Percentiles rank a stretch among this genome's conserved stretches.
Conservation (phyloP, 495 filamentous ascomycete genomes). For the Penicillium coffeae region DNA sequence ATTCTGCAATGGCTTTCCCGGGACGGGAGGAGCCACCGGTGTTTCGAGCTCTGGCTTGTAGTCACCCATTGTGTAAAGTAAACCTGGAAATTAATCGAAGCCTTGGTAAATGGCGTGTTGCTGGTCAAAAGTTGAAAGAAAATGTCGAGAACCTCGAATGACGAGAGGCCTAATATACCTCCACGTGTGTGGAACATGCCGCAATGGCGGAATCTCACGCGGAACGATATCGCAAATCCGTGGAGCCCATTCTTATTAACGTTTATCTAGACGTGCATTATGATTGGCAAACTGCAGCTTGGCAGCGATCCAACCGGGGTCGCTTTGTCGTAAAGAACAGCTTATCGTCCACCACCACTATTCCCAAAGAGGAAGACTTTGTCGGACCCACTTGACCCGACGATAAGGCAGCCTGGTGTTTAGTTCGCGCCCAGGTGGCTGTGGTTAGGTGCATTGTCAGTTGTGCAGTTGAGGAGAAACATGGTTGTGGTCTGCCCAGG, state of each 20-base stretch:
- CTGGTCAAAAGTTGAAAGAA: neutral
- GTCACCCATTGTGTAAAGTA: slow-evolving; percentile 19
- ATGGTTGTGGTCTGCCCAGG: neutral
- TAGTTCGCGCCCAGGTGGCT: too few relatives aligned
- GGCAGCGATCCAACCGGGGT: slow-evolving; percentile 1
- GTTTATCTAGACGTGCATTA: neutral
- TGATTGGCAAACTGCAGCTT: neutral
- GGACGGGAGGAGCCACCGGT: neutral
- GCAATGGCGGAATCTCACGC: neutral
- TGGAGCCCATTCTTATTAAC: neutral
- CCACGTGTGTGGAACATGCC: neutral
- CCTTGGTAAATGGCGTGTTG: neutral
- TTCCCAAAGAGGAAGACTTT: slow-evolving; percentile 26
- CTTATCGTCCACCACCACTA: slow-evolving; percentile 14
- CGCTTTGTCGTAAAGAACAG: neutral
- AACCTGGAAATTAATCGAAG: neutral
- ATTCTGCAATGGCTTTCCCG: neutral
- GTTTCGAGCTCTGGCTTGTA: slow-evolving; percentile 11
- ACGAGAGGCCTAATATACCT: too few relatives aligned
- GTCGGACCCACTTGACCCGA: slow-evolving; percentile 22
- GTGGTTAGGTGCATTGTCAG: neutral
- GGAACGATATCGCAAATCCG: neutral
- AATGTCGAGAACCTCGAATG: neutral
- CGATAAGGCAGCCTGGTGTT: slow-evolving; percentile 8
- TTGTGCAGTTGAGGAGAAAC: neutral